Evolutionary conservation across 331 rosid genomes (phyloP), one percentile per base, ranked within the genome.

Genomic region (Pyracantha coccinea): DNA sequence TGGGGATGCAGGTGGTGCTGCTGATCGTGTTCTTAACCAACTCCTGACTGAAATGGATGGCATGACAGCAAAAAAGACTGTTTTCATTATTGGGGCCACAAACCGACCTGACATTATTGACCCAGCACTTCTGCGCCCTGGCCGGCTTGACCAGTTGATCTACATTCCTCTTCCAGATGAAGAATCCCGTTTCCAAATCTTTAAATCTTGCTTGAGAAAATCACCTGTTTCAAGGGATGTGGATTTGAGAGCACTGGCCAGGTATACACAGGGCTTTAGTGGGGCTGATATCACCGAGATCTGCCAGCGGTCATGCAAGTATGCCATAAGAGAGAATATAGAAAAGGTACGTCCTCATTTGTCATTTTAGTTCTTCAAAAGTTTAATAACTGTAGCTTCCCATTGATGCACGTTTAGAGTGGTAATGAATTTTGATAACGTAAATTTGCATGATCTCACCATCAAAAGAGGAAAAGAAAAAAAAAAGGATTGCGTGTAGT

Each of bases 111-210:
- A 89, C 69, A 89, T 87, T 54, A 89, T 89, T 77, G 94, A 89
- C 64, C 86, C 93, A 2, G 93, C 93, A 75, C 93, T 89, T 58
- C 84, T 89, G 14, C 88, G 93, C n/a, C 91, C 93, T 3, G 93
- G 93, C 60, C 89, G 93, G 69, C 86, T 89, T 61, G 94, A 89
- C 77, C 94, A 89, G 4, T 71, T 89, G 86, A 87, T 89, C 69
- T 89, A 89, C 69, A 89, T 89, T 78, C 94, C 94, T 78, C 94
- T 89, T 57, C 94, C 94, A n/a, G 94, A 89, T 65, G 94, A 89
- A 77, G 91, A 83, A 10, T 89, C 95, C 24, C 95, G 95, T n/a
- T 69, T 77, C 58, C 85, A 86, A 65, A 89, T 87, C 58, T 89
- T 89, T 68, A 89, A 87, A 72, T 76, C 95, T 5, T 89, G 95